Base-by-base conservation (phyloP, 225 moss, liverwort and hornwort genomes). In the Straminergon stramineum region DNA sequence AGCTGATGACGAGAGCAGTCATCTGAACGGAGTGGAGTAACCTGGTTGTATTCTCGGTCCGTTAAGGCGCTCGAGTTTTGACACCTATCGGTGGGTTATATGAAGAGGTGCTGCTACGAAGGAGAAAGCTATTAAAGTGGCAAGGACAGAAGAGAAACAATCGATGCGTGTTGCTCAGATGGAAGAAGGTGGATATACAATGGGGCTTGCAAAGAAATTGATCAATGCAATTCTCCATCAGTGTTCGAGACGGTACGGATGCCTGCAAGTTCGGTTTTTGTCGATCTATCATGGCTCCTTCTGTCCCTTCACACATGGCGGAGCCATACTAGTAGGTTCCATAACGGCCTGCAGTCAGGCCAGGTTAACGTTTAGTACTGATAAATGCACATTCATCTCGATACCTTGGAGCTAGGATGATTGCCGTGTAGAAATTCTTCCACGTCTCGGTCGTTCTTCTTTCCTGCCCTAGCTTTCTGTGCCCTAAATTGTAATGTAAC, bases 401-500 rank as follows among this genome's bases (percentile, higher is more conserved):
- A 89, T 68, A 85, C 63, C 83, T 85, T 82, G 68, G 89, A 85
- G 90, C 75, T 76, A 87, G 90, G 83, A 74, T 83, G 71, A 87
- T 71, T 64, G 73, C 73, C 83, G 45, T 80, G 60, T 86, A 88
- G 81, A 84, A 83, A 62, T 75, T 85, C 55, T 84, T 62, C 56
- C 51, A 69, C 51, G 35, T 82, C 68, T 85, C 62, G 85, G 81
- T 87, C 75, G 69, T 87, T 81, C 89, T 84, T 76, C 67, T 80
- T 89, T 77, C 73, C 89, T 79, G 76, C 76, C 77, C 77, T 90
- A 81, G 81, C 68, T 87, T 86, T 84, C 71, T 84, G 55, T 85
- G 86, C 80, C 83, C 89, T 88, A 83, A 88, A 88, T 83, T 93
- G 91, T 90, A 83, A 77, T 91, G 89, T 88, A 90, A 77, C 73